Evolutionary conservation across 192 early-diverging fungal species (phyloP).

Genomic region (Linnemannia elongata): DNA sequence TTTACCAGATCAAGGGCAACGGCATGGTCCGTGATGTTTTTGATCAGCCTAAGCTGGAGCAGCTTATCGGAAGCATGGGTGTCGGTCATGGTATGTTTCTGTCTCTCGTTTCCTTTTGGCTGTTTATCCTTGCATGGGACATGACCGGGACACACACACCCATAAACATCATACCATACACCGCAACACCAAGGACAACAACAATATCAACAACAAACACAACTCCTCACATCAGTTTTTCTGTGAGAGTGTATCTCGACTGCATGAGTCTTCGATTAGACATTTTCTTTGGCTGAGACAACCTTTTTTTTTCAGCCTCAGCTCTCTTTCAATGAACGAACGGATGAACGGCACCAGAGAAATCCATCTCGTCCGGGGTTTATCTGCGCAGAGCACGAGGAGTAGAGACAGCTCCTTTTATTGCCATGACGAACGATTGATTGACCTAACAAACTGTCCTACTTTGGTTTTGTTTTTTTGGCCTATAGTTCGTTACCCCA

Average conservation of each 20-base stretch:
- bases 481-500: conserved; percentile 96
- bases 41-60: conserved; percentile 79
- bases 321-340: not conserved
- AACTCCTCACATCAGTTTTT: not conserved
- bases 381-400: not conserved
- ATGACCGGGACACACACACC: not conserved
- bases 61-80: conserved; percentile 90
- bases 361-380: not conserved
- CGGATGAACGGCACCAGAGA: not conserved
- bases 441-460: not conserved
- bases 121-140: not conserved
- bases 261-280: not conserved
- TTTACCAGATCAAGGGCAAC: conserved; percentile 99
- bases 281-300: not conserved
- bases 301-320: not conserved
- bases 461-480: conserved; percentile 1
- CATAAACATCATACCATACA: not conserved
- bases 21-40: conserved; percentile 99
- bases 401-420: not conserved
- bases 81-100: conserved; percentile 92
- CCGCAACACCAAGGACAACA: not conserved
- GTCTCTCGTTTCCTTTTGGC: not conserved
- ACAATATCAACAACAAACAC: not conserved
- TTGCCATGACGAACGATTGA: not conserved
- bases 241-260: not conserved